These are phyloP conservation scores for Perkinsus chesapeaki DNA, from an alignment of 169 alveolate species.

Conservation along the genomic window DNA sequence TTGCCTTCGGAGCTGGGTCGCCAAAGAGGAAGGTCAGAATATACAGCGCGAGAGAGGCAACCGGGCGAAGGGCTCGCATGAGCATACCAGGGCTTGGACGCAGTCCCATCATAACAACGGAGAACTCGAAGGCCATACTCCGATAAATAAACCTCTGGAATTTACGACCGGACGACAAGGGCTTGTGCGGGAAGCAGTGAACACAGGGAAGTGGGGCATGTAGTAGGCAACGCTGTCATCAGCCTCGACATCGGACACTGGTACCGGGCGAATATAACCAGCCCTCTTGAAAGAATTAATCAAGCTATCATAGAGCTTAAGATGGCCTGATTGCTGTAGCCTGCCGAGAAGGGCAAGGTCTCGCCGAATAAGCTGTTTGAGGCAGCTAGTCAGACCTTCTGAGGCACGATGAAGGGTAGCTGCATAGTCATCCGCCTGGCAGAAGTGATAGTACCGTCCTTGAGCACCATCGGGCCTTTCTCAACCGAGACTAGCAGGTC, in stretches of 20 bases:
- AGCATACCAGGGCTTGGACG: background rate
- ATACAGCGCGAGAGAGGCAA: background rate
- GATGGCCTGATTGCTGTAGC: background rate
- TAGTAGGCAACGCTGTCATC: background rate
- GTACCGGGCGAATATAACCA: background rate
- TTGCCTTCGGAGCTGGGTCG: background rate
- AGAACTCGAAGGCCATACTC: background rate
- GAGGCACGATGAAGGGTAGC: background rate
- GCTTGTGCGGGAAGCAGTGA: background rate
- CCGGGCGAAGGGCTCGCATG: background rate
- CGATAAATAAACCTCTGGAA: background rate
- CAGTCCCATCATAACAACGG: background rate
- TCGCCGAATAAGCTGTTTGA: background rate
- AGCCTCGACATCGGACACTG: background rate
- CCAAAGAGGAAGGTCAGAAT: background rate
- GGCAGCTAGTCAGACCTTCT: background rate
- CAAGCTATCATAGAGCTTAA: background rate
- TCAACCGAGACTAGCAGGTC: background rate
- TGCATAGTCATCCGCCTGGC: background rate
- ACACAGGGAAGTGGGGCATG: background rate
- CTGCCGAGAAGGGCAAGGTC: background rate
- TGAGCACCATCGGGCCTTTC: background rate
- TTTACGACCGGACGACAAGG: background rate
- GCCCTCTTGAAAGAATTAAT: background rate
- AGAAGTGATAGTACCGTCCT: background rate